Evolutionary conservation across 805 yeast genomes (phyloP).

Genomic region (Metschnikowia corniflorae): DNA sequence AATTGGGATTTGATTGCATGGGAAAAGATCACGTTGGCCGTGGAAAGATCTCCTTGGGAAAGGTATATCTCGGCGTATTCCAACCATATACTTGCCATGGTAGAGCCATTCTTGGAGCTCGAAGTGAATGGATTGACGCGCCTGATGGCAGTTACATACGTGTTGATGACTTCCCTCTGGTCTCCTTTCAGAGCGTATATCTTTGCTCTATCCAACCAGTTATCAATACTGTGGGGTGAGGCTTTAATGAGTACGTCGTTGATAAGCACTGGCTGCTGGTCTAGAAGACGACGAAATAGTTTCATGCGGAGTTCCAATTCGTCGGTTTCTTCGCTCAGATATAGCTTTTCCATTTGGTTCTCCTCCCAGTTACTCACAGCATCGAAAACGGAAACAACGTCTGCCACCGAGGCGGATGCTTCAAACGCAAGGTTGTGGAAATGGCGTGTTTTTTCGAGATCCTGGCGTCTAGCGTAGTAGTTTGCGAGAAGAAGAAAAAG

Average conservation of each 20-base stretch:
- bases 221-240: slow-evolving; percentile 55
- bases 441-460: slow-evolving; percentile 22
- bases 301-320: slow-evolving; percentile 45
- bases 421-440: slow-evolving; percentile 48
- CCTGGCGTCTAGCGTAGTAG: slow-evolving; percentile 42
- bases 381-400: slow-evolving; percentile 64
- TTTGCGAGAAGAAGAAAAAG: slow-evolving; percentile 47
- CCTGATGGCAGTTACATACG: slow-evolving; percentile 63
- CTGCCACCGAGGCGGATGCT: slow-evolving; percentile 48
- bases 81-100: slow-evolving; percentile 64
- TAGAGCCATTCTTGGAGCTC: slow-evolving; percentile 16
- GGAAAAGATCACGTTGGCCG: slow-evolving; percentile 60
- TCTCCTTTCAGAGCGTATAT: slow-evolving; percentile 39
- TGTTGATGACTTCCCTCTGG: slow-evolving; percentile 34
- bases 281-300: slow-evolving; percentile 52
- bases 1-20: slow-evolving; percentile 72
- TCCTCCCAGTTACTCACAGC: slow-evolving; percentile 61
- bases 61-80: slow-evolving; percentile 66
- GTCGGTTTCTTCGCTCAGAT: slow-evolving; percentile 11
- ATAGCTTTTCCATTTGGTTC: slow-evolving; percentile 25
- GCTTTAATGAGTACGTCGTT: slow-evolving; percentile 67
- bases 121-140: slow-evolving; percentile 58
- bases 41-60: slow-evolving; percentile 46
- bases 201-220: slow-evolving; percentile 65
- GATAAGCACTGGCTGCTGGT: slow-evolving; percentile 52